Percentiles rank a stretch among this genome's conserved stretches.
Conservation (phyloP, 2,329 filamentous ascomycete genomes). For the Pyricularia pennisetigena region DNA sequence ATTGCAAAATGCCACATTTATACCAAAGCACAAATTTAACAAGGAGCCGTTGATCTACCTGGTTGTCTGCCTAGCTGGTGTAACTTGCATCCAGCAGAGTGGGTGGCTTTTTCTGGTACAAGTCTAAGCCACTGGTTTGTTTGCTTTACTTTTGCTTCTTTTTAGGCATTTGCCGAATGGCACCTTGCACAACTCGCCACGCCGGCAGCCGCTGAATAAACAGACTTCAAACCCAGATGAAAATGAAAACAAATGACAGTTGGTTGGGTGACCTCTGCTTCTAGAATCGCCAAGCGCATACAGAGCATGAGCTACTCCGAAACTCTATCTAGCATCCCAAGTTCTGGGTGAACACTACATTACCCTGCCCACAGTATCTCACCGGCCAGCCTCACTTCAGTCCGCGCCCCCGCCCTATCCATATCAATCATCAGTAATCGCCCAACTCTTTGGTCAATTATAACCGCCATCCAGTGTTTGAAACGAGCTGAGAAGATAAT, state of each 20-base stretch:
- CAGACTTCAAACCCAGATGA: neutral
- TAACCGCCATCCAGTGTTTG: neutral
- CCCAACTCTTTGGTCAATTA: neutral
- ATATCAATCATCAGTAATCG: no score
- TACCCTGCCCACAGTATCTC: no score
- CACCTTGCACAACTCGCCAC: neutral
- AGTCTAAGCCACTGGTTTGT: neutral
- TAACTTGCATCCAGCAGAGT: neutral
- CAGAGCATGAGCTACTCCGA: neutral
- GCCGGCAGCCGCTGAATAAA: neutral
- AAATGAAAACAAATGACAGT: neutral
- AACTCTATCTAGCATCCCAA: neutral
- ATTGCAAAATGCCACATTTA: neutral
- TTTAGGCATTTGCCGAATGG: neutral
- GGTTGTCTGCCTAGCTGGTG: neutral
- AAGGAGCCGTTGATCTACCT: neutral
- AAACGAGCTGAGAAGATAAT: neutral
- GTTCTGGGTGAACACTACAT: neutral
- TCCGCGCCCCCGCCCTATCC: neutral
- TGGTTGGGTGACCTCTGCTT: neutral
- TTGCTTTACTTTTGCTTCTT: neutral
- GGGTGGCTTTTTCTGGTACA: neutral
- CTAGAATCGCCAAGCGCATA: neutral
- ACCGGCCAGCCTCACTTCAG: neutral
- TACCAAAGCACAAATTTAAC: neutral